phyloP scores from a whole-genome alignment of 768 basidiomycete species.

The Antrodiella citrinella region DNA sequence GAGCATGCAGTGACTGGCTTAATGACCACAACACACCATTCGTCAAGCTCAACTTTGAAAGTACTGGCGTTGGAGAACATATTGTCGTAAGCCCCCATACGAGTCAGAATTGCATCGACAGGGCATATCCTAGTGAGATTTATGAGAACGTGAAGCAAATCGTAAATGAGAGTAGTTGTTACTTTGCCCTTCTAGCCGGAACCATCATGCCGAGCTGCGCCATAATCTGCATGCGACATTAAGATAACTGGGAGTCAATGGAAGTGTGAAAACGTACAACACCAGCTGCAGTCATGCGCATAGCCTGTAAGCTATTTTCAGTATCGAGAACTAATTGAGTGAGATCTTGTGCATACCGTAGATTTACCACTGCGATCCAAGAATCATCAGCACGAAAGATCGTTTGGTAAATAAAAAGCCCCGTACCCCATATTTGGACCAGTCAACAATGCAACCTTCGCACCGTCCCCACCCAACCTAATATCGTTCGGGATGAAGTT shows the following conservation, averaged over 20 bases:
- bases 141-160: neutral
- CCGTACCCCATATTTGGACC: slow-evolving; percentile 87
- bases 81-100: slow-evolving; percentile 99
- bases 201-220: slow-evolving; percentile 95
- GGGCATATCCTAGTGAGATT: slow-evolving; percentile 52
- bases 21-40: slow-evolving; percentile 65
- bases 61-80: slow-evolving; percentile 94
- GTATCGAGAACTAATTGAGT: neutral
- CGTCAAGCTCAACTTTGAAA: slow-evolving; percentile 98
- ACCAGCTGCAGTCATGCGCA: slow-evolving; percentile 95
- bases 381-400: slow-evolving; percentile 5
- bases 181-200: slow-evolving; percentile 78
- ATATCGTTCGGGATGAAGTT: slow-evolving; percentile 94
- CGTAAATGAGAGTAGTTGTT: neutral
- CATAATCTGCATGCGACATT: slow-evolving; percentile 52
- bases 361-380: slow-evolving; percentile 65
- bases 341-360: slow-evolving; percentile 36
- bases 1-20: too few relatives aligned
- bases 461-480: slow-evolving; percentile 66
- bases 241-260: neutral
- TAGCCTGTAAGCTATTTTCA: slow-evolving; percentile 36
- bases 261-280: slow-evolving; percentile 42
- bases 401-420: slow-evolving; percentile 1
- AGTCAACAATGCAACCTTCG: slow-evolving; percentile 79
- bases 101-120: slow-evolving; percentile 85